These are phyloP conservation scores for Candida silvicultrix DNA, from an alignment of 805 yeast genomes.

Conservation along the genomic window DNA sequence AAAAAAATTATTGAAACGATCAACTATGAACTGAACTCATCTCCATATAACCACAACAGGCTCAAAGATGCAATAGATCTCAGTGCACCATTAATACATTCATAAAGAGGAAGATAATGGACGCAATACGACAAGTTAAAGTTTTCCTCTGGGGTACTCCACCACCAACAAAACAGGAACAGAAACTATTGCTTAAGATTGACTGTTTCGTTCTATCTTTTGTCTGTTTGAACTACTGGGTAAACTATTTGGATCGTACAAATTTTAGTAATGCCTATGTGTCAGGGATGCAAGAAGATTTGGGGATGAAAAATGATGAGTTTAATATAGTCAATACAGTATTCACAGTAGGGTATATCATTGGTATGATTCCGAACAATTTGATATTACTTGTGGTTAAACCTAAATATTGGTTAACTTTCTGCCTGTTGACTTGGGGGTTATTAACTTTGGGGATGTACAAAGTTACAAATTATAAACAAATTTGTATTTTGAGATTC, in stretches of 20 bases:
- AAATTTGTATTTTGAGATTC: slow-evolving; percentile 51
- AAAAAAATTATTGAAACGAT: no score
- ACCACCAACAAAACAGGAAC: slow-evolving; percentile 16
- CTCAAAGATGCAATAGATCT: no score
- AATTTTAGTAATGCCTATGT: slow-evolving; percentile 56
- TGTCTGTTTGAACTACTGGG: slow-evolving; percentile 21
- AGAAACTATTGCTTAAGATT: slow-evolving; percentile 16
- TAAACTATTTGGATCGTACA: slow-evolving; percentile 53
- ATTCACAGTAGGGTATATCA: slow-evolving; percentile 54
- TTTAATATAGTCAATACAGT: slow-evolving; percentile 47
- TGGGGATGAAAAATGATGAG: slow-evolving; percentile 40
- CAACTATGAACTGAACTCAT: no score
- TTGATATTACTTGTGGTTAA: slow-evolving; percentile 42
- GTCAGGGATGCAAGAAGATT: slow-evolving; percentile 59
- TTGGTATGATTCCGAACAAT: slow-evolving; percentile 59
- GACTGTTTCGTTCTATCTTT: slow-evolving; percentile 21
- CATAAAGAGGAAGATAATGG: background rate
- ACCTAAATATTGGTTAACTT: slow-evolving; percentile 51
- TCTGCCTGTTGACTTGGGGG: slow-evolving; percentile 54
- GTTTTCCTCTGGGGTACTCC: slow-evolving; percentile 18
- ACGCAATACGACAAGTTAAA: background rate
- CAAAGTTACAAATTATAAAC: slow-evolving; percentile 38
- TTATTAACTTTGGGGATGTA: slow-evolving; percentile 45
- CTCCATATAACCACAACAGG: no score
- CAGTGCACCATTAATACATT: no score